Conservation (phyloP, 2,329 filamentous ascomycete genomes). For the Beauveria sp. region DNA sequence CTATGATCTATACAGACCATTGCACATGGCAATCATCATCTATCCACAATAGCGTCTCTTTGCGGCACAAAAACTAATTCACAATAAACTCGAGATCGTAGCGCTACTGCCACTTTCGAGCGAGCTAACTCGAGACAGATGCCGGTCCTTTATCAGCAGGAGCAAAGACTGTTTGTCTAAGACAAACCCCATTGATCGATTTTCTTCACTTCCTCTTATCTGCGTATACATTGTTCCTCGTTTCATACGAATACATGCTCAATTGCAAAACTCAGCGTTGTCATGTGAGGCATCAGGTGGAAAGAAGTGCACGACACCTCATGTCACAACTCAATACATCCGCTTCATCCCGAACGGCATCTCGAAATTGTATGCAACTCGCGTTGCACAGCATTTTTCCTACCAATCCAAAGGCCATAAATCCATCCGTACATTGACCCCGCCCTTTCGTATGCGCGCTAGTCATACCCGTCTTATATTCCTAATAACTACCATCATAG, state of each 20-base stretch:
- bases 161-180: conserved; percentile 2
- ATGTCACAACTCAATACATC: background rate
- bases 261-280: background rate
- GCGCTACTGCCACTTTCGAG: background rate
- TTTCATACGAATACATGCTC: background rate
- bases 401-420: background rate
- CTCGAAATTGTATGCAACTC: background rate
- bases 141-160: background rate
- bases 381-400: background rate
- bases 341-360: background rate
- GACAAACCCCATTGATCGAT: background rate
- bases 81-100: background rate
- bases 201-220: background rate
- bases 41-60: background rate
- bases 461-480: background rate
- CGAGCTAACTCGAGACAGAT: background rate
- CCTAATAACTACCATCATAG: background rate
- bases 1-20: background rate
- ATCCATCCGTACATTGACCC: background rate
- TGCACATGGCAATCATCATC: background rate
- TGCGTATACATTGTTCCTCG: background rate
- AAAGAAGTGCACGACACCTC: background rate
- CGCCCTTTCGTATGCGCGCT: background rate
- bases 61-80: background rate
- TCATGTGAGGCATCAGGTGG: background rate